Evolutionary conservation across 257 asterid genomes (phyloP).

Genomic region (Plantago elongata): DNA sequence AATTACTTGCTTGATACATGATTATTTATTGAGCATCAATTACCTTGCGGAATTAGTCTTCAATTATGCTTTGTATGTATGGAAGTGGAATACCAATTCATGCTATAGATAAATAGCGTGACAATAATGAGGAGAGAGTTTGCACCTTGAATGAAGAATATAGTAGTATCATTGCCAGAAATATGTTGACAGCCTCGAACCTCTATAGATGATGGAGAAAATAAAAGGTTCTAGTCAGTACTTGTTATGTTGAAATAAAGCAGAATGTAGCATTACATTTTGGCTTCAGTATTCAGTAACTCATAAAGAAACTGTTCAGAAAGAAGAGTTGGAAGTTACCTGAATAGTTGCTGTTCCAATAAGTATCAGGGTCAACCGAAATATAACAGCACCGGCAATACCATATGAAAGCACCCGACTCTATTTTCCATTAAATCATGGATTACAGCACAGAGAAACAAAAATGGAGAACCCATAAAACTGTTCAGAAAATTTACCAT

Average conservation of each 20-base stretch:
- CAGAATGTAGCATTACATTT: slow-evolving; percentile 7
- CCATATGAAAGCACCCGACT: slow-evolving; percentile 92
- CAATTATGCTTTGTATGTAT: neutral
- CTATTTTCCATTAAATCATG: slow-evolving; percentile 33
- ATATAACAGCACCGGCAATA: slow-evolving; percentile 89
- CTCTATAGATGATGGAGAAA: slow-evolving; percentile 38
- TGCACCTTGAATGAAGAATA: slow-evolving; percentile 92
- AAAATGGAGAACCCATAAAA: slow-evolving; percentile 15
- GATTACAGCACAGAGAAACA: slow-evolving; percentile 6
- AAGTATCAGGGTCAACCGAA: slow-evolving; percentile 76
- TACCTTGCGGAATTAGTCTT: neutral
- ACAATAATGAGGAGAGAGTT: slow-evolving; percentile 20
- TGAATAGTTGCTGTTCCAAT: slow-evolving; percentile 96
- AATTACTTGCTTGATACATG: no score
- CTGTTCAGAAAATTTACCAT: slow-evolving; percentile 16
- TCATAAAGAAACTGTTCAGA: neutral
- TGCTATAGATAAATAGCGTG: neutral
- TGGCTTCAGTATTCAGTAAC: neutral
- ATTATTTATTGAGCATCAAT: neutral
- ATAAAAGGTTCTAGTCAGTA: slow-evolving; percentile 12
- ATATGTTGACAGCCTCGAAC: slow-evolving; percentile 72
- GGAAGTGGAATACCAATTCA: neutral
- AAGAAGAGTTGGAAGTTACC: slow-evolving; percentile 42
- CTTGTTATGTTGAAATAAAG: slow-evolving; percentile 14
- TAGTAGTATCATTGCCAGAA: slow-evolving; percentile 68